These are phyloP conservation scores for Ceratocystis cubensis DNA, from an alignment of 2,329 filamentous ascomycete genomes.

Conservation along the genomic window DNA sequence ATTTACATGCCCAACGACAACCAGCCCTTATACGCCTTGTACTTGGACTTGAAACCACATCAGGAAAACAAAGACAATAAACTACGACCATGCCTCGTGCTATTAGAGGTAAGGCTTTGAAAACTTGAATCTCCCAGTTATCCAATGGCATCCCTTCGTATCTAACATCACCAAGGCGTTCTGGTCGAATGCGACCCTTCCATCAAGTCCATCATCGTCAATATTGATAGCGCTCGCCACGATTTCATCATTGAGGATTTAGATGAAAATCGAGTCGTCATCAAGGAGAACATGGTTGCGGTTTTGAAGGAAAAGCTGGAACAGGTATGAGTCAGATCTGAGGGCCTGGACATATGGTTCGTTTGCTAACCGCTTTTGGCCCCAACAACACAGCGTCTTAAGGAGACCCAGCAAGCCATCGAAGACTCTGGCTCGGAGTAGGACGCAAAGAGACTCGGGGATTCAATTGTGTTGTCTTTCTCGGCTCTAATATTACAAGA, in stretches of 20 bases:
- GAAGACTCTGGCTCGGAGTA: slow-evolving; percentile 43
- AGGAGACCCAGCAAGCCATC: slow-evolving; percentile 39
- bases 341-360: neutral
- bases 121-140: neutral
- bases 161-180: slow-evolving; percentile 39
- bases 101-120: slow-evolving; percentile 37
- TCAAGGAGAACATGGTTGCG: slow-evolving; percentile 61
- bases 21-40: neutral
- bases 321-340: slow-evolving; percentile 34
- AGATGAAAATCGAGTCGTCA: slow-evolving; percentile 61
- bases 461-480: too few relatives aligned
- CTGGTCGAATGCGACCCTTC: slow-evolving; percentile 75
- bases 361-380: neutral
- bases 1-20: neutral
- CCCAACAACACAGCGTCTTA: slow-evolving; percentile 32
- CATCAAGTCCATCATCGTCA: slow-evolving; percentile 74
- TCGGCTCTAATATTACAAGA: too few relatives aligned
- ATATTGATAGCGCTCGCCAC: slow-evolving; percentile 57
- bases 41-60: neutral
- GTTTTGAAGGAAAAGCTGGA: slow-evolving; percentile 57
- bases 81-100: slow-evolving; percentile 41
- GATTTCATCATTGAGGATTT: slow-evolving; percentile 70
- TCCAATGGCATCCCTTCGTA: slow-evolving; percentile 12
- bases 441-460: neutral
- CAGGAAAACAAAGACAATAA: neutral